phyloP scores from a whole-genome alignment of 2,329 filamentous ascomycete species.

The Dryadomyces quercivorus region DNA sequence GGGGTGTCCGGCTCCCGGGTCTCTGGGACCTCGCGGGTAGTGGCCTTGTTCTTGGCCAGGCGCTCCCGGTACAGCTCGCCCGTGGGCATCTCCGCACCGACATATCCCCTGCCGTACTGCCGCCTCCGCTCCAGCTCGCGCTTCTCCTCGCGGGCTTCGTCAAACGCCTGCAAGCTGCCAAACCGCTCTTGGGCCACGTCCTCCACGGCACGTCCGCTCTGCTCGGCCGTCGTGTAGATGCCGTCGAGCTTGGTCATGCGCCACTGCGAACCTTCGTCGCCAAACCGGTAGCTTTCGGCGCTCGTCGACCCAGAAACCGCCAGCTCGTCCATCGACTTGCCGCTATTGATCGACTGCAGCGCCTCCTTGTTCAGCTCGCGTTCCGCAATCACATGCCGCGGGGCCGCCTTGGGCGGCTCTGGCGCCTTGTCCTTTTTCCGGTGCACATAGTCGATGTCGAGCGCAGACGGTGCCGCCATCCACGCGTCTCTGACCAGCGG shows the following conservation, averaged over 20 bases:
- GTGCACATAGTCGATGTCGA: slow-evolving; percentile 76
- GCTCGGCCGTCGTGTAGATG: slow-evolving; percentile 69
- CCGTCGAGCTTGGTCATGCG: slow-evolving; percentile 89
- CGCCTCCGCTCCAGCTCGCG: slow-evolving; percentile 75
- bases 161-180: slow-evolving; percentile 71
- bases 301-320: slow-evolving; percentile 38
- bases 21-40: no score
- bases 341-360: slow-evolving; percentile 48
- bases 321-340: slow-evolving; percentile 37
- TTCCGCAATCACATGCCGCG: slow-evolving; percentile 57
- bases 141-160: slow-evolving; percentile 86
- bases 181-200: slow-evolving; percentile 75
- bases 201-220: slow-evolving; percentile 60
- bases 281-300: slow-evolving; percentile 68
- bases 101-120: slow-evolving; percentile 74
- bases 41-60: no score
- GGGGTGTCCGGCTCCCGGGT: no score
- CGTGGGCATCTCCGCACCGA: slow-evolving; percentile 73
- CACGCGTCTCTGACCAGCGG: slow-evolving; percentile 59
- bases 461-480: slow-evolving; percentile 80
- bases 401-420: slow-evolving; percentile 19
- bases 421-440: slow-evolving; percentile 25
- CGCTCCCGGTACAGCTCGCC: slow-evolving; percentile 78
- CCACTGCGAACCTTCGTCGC: slow-evolving; percentile 84
- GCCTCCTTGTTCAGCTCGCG: slow-evolving; percentile 67